These are phyloP conservation scores for Vitis hybrid DNA, from an alignment of 177 flowering plant species.

Conservation along the genomic window DNA sequence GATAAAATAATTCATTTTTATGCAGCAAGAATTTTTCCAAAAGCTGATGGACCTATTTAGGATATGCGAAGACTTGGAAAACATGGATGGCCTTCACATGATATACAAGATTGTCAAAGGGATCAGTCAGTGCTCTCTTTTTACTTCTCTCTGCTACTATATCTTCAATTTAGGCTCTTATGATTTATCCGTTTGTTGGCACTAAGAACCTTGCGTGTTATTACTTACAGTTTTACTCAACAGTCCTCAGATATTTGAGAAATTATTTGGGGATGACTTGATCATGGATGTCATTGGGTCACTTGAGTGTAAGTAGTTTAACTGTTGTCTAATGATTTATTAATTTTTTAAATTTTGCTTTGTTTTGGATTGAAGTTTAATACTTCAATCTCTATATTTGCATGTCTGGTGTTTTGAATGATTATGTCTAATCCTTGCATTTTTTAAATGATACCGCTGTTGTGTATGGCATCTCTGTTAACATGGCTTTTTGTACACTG, in stretches of 20 bases:
- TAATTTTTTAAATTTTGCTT: neutral
- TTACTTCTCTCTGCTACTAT: neutral
- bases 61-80: conserved; percentile 84
- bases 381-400: neutral
- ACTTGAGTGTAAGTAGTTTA: conserved; percentile 79
- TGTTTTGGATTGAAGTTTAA: neutral
- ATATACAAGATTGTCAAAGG: conserved; percentile 79
- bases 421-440: too few relatives aligned
- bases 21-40: conserved; percentile 85
- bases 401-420: too few relatives aligned
- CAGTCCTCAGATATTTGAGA: conserved; percentile 83
- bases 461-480: too few relatives aligned
- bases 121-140: conserved; percentile 62
- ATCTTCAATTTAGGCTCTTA: neutral
- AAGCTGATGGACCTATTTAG: conserved; percentile 81
- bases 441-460: too few relatives aligned
- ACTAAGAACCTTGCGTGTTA: conserved; percentile 16
- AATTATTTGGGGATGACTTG: conserved; percentile 84
- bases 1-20: conserved; percentile 7
- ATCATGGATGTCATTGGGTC: conserved; percentile 92
- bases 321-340: neutral
- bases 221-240: conserved; percentile 81
- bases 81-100: conserved; percentile 78
- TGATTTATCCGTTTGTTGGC: neutral
- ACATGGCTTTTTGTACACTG: too few relatives aligned